Percentiles rank a stretch among this genome's conserved stretches.
These are phyloP conservation scores for Prototheca cutis DNA, from an alignment of 163 green algal species.

Conservation along the genomic window DNA sequence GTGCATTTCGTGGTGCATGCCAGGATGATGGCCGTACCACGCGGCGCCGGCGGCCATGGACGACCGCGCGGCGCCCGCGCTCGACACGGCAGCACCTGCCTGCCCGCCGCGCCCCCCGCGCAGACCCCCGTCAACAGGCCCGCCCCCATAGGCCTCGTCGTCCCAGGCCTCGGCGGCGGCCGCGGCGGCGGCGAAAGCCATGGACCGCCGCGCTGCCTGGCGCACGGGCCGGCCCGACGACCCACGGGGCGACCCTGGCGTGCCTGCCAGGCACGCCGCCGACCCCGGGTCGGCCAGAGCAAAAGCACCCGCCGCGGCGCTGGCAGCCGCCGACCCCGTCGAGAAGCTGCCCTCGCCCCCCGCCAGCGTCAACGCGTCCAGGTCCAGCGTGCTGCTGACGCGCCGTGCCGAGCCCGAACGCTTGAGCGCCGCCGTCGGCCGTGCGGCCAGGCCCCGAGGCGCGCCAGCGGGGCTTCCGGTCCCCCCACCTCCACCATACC, in stretches of 20 bases:
- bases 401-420: neutral
- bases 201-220: constrained; percentile 12
- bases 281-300: no score
- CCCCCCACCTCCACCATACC: neutral
- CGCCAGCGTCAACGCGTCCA: neutral
- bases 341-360: neutral
- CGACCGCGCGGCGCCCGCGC: neutral
- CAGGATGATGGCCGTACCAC: no score
- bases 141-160: neutral
- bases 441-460: neutral
- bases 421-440: neutral
- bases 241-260: no score
- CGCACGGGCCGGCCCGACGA: constrained; percentile 11
- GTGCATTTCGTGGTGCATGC: no score
- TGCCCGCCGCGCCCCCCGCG: neutral
- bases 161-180: neutral
- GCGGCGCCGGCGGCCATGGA: neutral
- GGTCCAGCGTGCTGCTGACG: neutral
- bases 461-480: neutral
- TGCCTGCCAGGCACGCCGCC: no score
- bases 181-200: constrained; percentile 8
- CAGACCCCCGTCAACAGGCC: neutral
- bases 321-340: no score
- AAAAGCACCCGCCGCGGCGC: no score
- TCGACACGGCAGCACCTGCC: neutral